Percentiles rank a stretch among this genome's conserved stretches.
Evolutionary conservation across 305 asterid species (phyloP).

Genomic region (Fraxinus baroniana): DNA sequence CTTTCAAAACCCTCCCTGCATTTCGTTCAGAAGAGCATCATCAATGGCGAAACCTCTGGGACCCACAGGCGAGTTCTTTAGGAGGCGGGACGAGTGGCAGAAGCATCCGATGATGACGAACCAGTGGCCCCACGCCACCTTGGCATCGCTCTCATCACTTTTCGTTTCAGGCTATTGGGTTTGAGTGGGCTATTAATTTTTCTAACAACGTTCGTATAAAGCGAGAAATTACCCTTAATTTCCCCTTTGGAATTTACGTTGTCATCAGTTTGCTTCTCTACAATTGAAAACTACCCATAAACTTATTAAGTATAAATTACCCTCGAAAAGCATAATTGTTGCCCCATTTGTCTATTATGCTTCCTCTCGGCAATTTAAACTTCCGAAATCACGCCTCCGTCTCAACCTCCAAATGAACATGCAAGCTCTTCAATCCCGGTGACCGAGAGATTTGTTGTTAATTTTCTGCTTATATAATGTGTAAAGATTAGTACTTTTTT

Average conservation of each 20-base stretch:
- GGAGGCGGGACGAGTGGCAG: constrained; percentile 75
- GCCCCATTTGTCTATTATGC: constrained; percentile 11
- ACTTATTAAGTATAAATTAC: constrained; percentile 13
- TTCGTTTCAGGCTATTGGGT: constrained; percentile 9
- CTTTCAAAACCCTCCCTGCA: neutral
- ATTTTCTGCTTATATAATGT: neutral
- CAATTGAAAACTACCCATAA: constrained; percentile 30
- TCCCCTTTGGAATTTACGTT: constrained; percentile 23
- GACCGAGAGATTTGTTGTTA: neutral
- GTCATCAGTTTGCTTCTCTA: constrained; percentile 44
- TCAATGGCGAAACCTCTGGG: constrained; percentile 63
- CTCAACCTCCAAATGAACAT: constrained; percentile 41
- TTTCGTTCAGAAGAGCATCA: constrained; percentile 11
- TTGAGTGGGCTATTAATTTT: too few species aligned
- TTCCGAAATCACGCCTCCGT: constrained; percentile 27
- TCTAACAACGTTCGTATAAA: too few species aligned
- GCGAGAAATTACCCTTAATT: constrained; percentile 13
- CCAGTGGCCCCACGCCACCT: constrained; percentile 84
- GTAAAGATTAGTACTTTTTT: too few species aligned
- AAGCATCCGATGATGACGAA: constrained; percentile 59
- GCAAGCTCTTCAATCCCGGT: constrained; percentile 31
- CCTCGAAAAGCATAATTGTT: constrained; percentile 26
- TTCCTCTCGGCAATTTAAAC: constrained; percentile 30
- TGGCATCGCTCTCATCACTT: constrained; percentile 75
- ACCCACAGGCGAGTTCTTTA: constrained; percentile 81